Percentiles rank a stretch among this genome's conserved stretches.
phyloP scores from a whole-genome alignment of 768 basidiomycete species.

The Lactarius pseudohatsudake region DNA sequence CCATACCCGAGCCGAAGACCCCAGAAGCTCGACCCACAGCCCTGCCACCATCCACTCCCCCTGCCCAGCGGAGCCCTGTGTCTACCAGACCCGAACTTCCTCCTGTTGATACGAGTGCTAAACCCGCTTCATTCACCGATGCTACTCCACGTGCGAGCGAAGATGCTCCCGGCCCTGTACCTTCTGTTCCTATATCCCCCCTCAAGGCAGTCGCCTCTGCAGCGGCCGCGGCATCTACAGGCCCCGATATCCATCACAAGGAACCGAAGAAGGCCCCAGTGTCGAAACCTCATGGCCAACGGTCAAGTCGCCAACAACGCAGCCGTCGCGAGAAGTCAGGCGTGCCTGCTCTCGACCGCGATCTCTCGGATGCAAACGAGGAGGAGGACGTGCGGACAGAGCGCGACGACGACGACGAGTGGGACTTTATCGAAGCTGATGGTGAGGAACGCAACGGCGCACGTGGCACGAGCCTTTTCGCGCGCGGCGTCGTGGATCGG shows the following conservation, averaged over 20 bases:
- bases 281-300: conserved; percentile 29
- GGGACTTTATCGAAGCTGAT: conserved; percentile 85
- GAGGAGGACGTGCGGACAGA: conserved; percentile 45
- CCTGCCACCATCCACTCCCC: conserved; percentile 33
- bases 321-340: conserved; percentile 79
- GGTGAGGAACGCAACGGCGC: conserved; percentile 83
- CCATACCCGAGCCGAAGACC: conserved; percentile 61
- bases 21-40: conserved; percentile 61
- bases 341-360: conserved; percentile 74
- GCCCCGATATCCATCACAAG: conserved; percentile 25
- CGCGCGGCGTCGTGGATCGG: conserved; percentile 88
- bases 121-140: conserved; percentile 21
- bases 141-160: conserved; percentile 26
- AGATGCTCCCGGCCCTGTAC: neutral
- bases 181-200: conserved; percentile 16
- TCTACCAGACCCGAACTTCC: conserved; percentile 14
- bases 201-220: conserved; percentile 19
- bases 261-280: conserved; percentile 22
- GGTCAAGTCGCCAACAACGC: conserved; percentile 34
- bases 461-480: conserved; percentile 78
- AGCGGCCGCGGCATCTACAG: conserved; percentile 22
- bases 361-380: conserved; percentile 55
- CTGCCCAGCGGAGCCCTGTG: conserved; percentile 20
- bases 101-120: conserved; percentile 12
- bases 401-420: conserved; percentile 73